Conservation (phyloP, 2,329 filamentous ascomycete species). For the Arthrinium phaeospermum region DNA sequence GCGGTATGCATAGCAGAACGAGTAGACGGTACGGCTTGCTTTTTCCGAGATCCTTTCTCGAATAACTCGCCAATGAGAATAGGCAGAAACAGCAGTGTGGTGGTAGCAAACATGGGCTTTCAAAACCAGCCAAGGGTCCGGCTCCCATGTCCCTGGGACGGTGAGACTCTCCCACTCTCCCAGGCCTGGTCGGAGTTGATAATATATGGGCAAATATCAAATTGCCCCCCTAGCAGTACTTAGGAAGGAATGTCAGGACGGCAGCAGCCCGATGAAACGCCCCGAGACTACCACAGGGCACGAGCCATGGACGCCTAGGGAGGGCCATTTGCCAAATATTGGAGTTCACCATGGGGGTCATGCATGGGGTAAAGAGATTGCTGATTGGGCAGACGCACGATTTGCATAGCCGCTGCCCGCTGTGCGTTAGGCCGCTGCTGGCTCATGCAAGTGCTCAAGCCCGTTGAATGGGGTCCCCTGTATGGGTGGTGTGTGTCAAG, state of each 20-base stretch:
- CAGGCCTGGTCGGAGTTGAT: neutral
- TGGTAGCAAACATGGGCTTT: neutral
- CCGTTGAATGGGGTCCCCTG: constrained; percentile 32
- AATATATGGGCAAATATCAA: neutral
- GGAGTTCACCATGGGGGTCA: constrained; percentile 29
- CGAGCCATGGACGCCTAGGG: constrained; percentile 8
- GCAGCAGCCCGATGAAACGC: constrained; percentile 16
- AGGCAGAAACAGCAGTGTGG: constrained; percentile 4
- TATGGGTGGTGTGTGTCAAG: constrained; percentile 9
- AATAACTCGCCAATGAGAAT: constrained; percentile 11
- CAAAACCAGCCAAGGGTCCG: neutral
- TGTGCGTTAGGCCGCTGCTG: constrained; percentile 43
- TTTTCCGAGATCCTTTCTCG: neutral
- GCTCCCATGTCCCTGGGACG: constrained; percentile 8
- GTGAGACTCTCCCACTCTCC: neutral
- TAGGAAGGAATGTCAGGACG: neutral
- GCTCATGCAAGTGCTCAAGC: constrained; percentile 43
- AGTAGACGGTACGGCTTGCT: neutral
- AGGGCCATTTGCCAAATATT: constrained; percentile 14
- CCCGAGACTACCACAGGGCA: neutral
- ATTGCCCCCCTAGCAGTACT: neutral
- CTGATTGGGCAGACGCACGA: constrained; percentile 40
- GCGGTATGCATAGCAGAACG: neutral
- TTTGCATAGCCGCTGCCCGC: constrained; percentile 45
- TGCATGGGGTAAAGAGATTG: constrained; percentile 35